Evolutionary conservation across 805 yeast species (phyloP).

Genomic region (Suhomyces sp.): DNA sequence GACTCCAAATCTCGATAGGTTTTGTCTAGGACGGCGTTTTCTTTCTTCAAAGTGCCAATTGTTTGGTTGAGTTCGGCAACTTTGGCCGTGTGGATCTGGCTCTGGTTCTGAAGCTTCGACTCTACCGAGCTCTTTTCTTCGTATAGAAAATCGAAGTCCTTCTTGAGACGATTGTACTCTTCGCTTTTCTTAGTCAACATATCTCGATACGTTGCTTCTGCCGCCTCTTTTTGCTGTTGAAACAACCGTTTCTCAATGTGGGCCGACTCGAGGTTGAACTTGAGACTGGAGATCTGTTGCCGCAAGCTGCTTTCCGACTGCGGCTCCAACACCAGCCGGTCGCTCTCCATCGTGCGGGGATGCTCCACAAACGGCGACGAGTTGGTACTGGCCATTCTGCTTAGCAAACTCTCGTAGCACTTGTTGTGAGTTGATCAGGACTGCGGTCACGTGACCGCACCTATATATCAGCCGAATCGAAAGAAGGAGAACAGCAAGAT

Average conservation of each 20-base stretch:
- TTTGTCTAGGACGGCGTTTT: slow-evolving; percentile 11
- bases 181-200: slow-evolving; percentile 30
- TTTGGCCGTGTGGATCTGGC: slow-evolving; percentile 22
- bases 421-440: no score
- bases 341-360: slow-evolving; percentile 12
- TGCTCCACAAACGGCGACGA: slow-evolving; percentile 28
- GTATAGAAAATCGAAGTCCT: slow-evolving; percentile 34
- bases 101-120: slow-evolving; percentile 30
- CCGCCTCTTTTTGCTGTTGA: slow-evolving; percentile 24
- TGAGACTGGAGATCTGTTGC: slow-evolving; percentile 24
- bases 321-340: background rate
- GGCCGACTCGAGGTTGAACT: slow-evolving; percentile 30
- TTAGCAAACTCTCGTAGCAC: no score
- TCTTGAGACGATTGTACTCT: slow-evolving; percentile 29
- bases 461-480: background rate
- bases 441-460: background rate
- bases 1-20: slow-evolving; percentile 17
- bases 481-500: slow-evolving; percentile 14
- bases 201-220: slow-evolving; percentile 23
- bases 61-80: slow-evolving; percentile 17
- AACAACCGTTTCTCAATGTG: slow-evolving; percentile 34
- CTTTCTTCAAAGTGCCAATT: slow-evolving; percentile 16
- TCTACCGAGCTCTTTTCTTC: slow-evolving; percentile 31
- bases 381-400: background rate
- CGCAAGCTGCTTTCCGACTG: slow-evolving; percentile 12